phyloP scores from a whole-genome alignment of 2,329 filamentous ascomycete genomes.

The Exophiala dermatitidis region DNA sequence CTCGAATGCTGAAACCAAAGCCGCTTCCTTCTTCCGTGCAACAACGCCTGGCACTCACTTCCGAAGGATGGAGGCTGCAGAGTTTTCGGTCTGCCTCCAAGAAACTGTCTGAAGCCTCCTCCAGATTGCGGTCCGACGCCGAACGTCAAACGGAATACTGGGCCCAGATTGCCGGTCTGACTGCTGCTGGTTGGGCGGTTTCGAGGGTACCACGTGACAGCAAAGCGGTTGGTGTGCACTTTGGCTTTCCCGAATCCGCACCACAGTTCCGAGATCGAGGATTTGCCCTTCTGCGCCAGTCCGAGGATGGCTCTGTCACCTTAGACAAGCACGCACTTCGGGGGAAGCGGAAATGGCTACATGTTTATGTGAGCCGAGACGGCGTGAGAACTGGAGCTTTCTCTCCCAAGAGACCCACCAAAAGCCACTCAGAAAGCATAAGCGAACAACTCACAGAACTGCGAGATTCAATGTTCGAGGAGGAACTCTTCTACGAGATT shows the following conservation, averaged over 20 bases:
- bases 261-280: slow-evolving; percentile 59
- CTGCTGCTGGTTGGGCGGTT: slow-evolving; percentile 77
- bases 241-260: slow-evolving; percentile 72
- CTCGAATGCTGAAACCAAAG: slow-evolving; percentile 57
- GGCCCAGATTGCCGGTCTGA: slow-evolving; percentile 74
- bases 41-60: slow-evolving; percentile 48
- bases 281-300: slow-evolving; percentile 70
- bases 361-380: slow-evolving; percentile 42
- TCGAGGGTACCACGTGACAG: slow-evolving; percentile 67
- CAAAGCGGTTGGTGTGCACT: slow-evolving; percentile 73
- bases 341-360: slow-evolving; percentile 52
- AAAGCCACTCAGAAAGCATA: slow-evolving; percentile 28
- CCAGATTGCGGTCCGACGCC: slow-evolving; percentile 68
- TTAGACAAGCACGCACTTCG: slow-evolving; percentile 54
- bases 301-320: slow-evolving; percentile 64
- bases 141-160: slow-evolving; percentile 78
- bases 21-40: slow-evolving; percentile 50
- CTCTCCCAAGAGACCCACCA: not conserved
- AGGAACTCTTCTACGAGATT: slow-evolving; percentile 85
- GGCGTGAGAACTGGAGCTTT: slow-evolving; percentile 15
- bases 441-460: slow-evolving; percentile 31
- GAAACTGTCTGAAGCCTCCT: slow-evolving; percentile 63
- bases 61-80: slow-evolving; percentile 68
- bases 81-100: slow-evolving; percentile 68
- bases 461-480: slow-evolving; percentile 49